phyloP scores from a whole-genome alignment of 257 asterid genomes.

The Verbascum thapsus region DNA sequence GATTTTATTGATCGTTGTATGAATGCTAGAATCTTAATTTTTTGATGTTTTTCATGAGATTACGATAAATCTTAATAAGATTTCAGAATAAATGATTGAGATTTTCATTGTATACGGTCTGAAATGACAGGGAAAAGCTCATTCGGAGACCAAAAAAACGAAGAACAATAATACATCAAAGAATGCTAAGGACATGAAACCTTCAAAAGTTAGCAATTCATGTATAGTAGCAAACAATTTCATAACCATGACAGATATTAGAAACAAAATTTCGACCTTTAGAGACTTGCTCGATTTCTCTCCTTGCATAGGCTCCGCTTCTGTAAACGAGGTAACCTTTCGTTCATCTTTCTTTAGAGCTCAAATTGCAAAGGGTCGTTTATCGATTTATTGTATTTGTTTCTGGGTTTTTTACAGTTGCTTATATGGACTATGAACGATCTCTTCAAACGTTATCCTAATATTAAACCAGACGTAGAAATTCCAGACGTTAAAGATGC shows the following conservation, averaged over 20 bases:
- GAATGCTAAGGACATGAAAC: slow-evolving; percentile 28
- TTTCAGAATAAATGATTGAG: too few species aligned
- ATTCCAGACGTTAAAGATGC: slow-evolving; percentile 50
- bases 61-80: too few species aligned
- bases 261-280: slow-evolving; percentile 63
- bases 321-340: slow-evolving; percentile 58
- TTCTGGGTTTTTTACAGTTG: slow-evolving; percentile 45
- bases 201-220: slow-evolving; percentile 39
- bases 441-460: slow-evolving; percentile 54
- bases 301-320: slow-evolving; percentile 68
- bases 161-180: slow-evolving; percentile 37
- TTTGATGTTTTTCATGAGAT: too few species aligned
- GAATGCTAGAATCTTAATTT: too few species aligned
- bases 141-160: slow-evolving; percentile 29
- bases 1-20: too few species aligned
- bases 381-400: not conserved
- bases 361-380: not conserved
- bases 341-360: not conserved
- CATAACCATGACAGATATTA: slow-evolving; percentile 51
- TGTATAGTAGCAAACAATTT: slow-evolving; percentile 51
- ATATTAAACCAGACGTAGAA: slow-evolving; percentile 32
- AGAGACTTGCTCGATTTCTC: slow-evolving; percentile 83
- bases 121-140: slow-evolving; percentile 51
- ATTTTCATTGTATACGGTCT: slow-evolving; percentile 8
- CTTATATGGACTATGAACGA: slow-evolving; percentile 70